These are phyloP conservation scores for Teratosphaeria destructans DNA, from an alignment of 2,329 filamentous ascomycete species.

Conservation along the genomic window DNA sequence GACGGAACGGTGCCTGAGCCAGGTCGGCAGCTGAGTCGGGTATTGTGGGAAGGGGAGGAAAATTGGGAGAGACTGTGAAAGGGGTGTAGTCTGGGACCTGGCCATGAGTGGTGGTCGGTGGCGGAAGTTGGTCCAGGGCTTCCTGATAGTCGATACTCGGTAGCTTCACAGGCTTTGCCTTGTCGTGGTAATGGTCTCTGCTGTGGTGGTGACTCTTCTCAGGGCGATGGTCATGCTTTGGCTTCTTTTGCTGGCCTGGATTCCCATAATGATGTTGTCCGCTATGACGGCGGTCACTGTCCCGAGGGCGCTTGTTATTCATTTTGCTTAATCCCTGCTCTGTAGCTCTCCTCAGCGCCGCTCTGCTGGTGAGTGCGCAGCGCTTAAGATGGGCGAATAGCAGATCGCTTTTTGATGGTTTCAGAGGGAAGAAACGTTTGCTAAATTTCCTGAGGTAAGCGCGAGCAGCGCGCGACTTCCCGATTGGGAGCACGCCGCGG, in stretches of 20 bases:
- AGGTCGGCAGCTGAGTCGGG: constrained; percentile 9
- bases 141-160: constrained; percentile 5
- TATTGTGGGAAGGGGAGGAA: constrained; percentile 23
- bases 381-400: background rate
- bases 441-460: background rate
- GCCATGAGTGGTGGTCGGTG: constrained; percentile 3
- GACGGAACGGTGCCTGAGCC: constrained; percentile 21
- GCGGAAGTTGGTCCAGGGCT: constrained; percentile 12
- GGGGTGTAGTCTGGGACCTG: constrained; percentile 11
- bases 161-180: constrained; percentile 1
- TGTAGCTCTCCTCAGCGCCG: constrained; percentile 24
- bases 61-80: constrained; percentile 8
- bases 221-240: constrained; percentile 1
- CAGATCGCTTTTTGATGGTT: background rate
- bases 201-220: constrained; percentile 3
- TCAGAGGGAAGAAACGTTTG: background rate
- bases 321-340: background rate
- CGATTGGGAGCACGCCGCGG: background rate
- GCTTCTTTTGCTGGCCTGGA: constrained; percentile 9
- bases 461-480: background rate
- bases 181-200: background rate
- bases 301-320: constrained; percentile 13
- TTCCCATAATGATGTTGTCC: background rate
- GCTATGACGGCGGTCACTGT: constrained; percentile 1
- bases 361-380: background rate